These are phyloP conservation scores for Cyberlindnera americana DNA, from an alignment of 805 yeast species.

Conservation along the genomic window DNA sequence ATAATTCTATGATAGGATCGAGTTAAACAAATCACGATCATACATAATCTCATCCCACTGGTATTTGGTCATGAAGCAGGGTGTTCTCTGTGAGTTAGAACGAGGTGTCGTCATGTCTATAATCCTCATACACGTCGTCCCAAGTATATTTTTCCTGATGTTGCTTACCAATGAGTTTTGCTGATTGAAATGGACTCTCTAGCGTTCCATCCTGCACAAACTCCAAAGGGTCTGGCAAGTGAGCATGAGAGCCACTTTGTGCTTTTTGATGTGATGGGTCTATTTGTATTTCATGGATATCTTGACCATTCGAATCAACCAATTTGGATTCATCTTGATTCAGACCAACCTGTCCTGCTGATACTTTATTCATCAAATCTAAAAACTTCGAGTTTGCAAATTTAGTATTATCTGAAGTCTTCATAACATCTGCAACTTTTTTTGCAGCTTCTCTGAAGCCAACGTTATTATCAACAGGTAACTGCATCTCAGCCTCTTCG, in stretches of 20 bases:
- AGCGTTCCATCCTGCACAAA: constrained; percentile 22
- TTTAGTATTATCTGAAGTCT: constrained; percentile 15
- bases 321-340: constrained; percentile 25
- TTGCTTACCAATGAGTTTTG: constrained; percentile 18
- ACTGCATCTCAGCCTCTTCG: constrained; percentile 3
- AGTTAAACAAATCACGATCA: not conserved
- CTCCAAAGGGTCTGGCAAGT: constrained; percentile 28
- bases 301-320: constrained; percentile 24
- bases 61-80: constrained; percentile 12
- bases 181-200: constrained; percentile 24
- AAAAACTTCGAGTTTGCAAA: constrained; percentile 27
- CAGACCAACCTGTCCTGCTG: constrained; percentile 23
- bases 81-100: constrained; percentile 10
- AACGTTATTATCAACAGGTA: constrained; percentile 11
- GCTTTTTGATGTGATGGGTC: constrained; percentile 5
- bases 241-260: constrained; percentile 5
- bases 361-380: constrained; percentile 25
- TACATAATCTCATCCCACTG: constrained; percentile 9
- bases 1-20: not conserved
- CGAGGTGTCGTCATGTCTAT: constrained; percentile 25
- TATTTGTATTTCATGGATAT: constrained; percentile 18
- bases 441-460: constrained; percentile 26
- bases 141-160: constrained; percentile 24
- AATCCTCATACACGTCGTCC: constrained; percentile 30
- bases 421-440: constrained; percentile 27